A percentile compares a stretch with the other conserved stretches of the same genome.
phyloP scores from a whole-genome alignment of 768 basidiomycete species.

The Tremella mesenterica region DNA sequence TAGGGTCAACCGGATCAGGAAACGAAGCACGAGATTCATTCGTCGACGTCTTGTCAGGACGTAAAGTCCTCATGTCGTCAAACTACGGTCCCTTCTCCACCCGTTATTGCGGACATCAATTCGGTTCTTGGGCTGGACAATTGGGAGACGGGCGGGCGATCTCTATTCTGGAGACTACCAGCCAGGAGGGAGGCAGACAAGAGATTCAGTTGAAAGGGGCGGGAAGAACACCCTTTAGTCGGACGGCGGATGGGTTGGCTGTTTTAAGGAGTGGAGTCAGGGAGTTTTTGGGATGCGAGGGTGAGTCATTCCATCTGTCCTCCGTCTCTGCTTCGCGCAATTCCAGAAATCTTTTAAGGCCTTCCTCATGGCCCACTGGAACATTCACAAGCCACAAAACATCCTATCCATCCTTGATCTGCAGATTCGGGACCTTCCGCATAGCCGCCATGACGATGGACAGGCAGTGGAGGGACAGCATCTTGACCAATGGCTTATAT shows the following conservation, averaged over 20 bases:
- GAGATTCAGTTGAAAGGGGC: slow-evolving; percentile 94
- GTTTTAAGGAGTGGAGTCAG: slow-evolving; percentile 89
- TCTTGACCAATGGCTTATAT: not conserved
- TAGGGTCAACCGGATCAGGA: slow-evolving; percentile 6
- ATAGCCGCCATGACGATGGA: not conserved
- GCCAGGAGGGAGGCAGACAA: slow-evolving; percentile 54
- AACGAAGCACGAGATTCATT: slow-evolving; percentile 57
- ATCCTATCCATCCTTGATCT: slow-evolving; percentile 36
- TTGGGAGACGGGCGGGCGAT: slow-evolving; percentile 92
- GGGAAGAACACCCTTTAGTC: slow-evolving; percentile 87
- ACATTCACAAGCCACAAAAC: not conserved
- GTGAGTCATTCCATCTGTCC: slow-evolving; percentile 44
- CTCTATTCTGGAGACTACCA: slow-evolving; percentile 74
- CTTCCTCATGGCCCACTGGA: not conserved
- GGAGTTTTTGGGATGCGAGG: slow-evolving; percentile 89
- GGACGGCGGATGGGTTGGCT: slow-evolving; percentile 86
- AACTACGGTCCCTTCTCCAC: slow-evolving; percentile 73
- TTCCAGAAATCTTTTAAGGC: not conserved
- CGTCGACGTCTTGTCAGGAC: slow-evolving; percentile 71
- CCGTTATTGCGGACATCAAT: slow-evolving; percentile 65
- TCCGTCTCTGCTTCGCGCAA: too few relatives aligned
- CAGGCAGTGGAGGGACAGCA: not conserved
- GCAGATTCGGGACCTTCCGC: slow-evolving; percentile 47
- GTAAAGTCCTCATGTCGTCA: slow-evolving; percentile 55
- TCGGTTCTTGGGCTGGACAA: slow-evolving; percentile 71